A percentile compares a stretch with the other conserved stretches of the same genome.
phyloP scores from a whole-genome alignment of 371 early-diverging fungal genomes.

The Funneliformis caledonium region DNA sequence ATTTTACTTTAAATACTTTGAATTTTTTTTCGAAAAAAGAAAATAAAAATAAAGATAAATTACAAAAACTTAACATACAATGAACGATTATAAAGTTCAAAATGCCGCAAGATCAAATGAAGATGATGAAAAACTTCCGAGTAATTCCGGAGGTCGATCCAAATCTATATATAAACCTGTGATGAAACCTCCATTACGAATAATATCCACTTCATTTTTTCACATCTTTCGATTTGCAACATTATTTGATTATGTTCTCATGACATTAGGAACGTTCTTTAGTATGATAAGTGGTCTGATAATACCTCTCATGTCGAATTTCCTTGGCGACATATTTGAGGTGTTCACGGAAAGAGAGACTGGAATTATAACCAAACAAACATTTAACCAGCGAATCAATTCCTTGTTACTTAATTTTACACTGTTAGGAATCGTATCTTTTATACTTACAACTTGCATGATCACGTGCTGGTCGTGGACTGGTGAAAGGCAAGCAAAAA shows the following conservation, averaged over 20 bases:
- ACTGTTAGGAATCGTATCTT: background rate
- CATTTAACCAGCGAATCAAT: background rate
- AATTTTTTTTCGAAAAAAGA: too few relatives aligned
- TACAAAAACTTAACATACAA: too few relatives aligned
- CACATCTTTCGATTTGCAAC: constrained; percentile 35
- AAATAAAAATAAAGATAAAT: too few relatives aligned
- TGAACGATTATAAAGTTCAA: too few relatives aligned
- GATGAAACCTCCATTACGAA: background rate
- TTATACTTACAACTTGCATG: constrained; percentile 8
- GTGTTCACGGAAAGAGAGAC: constrained; percentile 27
- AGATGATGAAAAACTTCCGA: too few relatives aligned
- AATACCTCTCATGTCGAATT: constrained; percentile 20
- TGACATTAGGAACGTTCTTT: constrained; percentile 18
- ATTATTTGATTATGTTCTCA: constrained; percentile 33
- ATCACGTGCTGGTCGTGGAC: constrained; percentile 30
- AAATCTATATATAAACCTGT: constrained; percentile 33
- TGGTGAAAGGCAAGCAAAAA: constrained; percentile 32
- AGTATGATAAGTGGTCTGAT: constrained; percentile 18
- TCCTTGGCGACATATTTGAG: constrained; percentile 23
- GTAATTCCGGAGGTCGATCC: background rate
- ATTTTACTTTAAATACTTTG: too few relatives aligned
- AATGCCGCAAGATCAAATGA: too few relatives aligned
- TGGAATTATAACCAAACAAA: constrained; percentile 25
- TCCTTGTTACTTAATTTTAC: background rate
- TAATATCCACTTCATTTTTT: constrained; percentile 19